Evolutionary conservation across 163 green algal genomes (phyloP), one percentile per base, ranked within the genome.

Genomic region (Scenedesmus sp.): DNA sequence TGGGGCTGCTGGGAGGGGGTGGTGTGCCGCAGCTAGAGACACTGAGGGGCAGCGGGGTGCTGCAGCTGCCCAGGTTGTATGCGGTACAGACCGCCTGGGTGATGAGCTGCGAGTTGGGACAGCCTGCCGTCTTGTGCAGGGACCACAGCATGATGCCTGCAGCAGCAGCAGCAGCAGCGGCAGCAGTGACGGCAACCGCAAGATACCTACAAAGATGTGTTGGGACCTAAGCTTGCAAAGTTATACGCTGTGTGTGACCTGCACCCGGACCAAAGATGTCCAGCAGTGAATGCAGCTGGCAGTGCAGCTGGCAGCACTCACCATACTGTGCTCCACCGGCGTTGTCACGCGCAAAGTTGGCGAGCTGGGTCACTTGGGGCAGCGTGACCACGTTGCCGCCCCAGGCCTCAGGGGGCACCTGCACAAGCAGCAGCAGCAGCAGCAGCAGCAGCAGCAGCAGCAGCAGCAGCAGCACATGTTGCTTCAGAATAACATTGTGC

Each of bases 301-400:
- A 46, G 8, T 64, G 59, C 59, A 64, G 59, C 18, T 18, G 46
- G 3, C 10, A 16, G 34, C 34, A 23, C 81, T 1, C 55, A 59
- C 82, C 87, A n/a, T 91, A 91, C 54, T 70, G 87, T 56, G 87
- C 87, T 13, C 87, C 87, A 2, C 74, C 74, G 16, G 87, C 73
- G 55, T 74, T 60, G 70, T 91, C 73, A 6, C 87, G n/a, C 7
- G 73, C 87, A 70, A 74, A 86, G n/a, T 76, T 85, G 7, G 87
- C 87, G 8, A 13, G 73, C 18, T 62, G 23, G 3, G 74, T 76
- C 16, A 91, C 87, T n/a, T 91, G 20, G 2, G 55, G 73, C 54
- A 86, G 74, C 2, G 73, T 84, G 54, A 91, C 60, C 8, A 86
- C 87, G 18, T 91, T 91, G n/a, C 87, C 87, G 8, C 87, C 87